These are phyloP conservation scores for Phytophthora podocarpi DNA, from an alignment of 352 stramenopile species.

Conservation along the genomic window DNA sequence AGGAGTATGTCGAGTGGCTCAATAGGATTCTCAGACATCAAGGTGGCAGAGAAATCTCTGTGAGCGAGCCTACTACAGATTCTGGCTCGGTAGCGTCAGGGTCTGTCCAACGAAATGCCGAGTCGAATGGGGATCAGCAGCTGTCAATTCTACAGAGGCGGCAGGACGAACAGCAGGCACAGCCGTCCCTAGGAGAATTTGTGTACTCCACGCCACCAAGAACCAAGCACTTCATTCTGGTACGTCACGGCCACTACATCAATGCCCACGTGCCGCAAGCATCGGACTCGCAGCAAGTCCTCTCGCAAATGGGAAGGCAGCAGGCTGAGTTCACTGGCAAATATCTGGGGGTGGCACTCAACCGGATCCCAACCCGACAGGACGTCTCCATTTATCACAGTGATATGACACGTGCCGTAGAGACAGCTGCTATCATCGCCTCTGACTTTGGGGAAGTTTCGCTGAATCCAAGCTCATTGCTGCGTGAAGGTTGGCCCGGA, in stretches of 20 bases:
- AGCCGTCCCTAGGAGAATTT: constrained; percentile 45
- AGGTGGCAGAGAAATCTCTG: background rate
- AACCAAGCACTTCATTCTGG: constrained; percentile 76
- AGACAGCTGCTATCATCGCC: constrained; percentile 70
- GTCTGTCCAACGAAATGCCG: background rate
- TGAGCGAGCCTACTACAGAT: background rate
- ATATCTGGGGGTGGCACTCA: constrained; percentile 65
- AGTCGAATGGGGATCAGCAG: background rate
- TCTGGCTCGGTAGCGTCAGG: background rate
- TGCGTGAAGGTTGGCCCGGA: constrained; percentile 83
- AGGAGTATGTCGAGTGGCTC: constrained; percentile 42
- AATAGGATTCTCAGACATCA: constrained; percentile 39
- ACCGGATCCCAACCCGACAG: constrained; percentile 55
- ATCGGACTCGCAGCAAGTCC: constrained; percentile 68
- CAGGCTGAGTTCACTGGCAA: constrained; percentile 76
- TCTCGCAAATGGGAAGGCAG: constrained; percentile 79
- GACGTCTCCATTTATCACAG: constrained; percentile 73
- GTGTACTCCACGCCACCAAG: constrained; percentile 59
- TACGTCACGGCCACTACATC: constrained; percentile 85
- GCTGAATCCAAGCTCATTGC: constrained; percentile 47
- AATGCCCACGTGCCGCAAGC: constrained; percentile 71
- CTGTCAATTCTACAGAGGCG: too few species aligned
- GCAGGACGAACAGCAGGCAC: constrained; percentile 5
- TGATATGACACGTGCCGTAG: constrained; percentile 76
- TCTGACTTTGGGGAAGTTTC: constrained; percentile 51